Evolutionary conservation across 2,329 filamentous ascomycete species (phyloP), one percentile per base, ranked within the genome.

Genomic region (Akanthomyces muscarius): DNA sequence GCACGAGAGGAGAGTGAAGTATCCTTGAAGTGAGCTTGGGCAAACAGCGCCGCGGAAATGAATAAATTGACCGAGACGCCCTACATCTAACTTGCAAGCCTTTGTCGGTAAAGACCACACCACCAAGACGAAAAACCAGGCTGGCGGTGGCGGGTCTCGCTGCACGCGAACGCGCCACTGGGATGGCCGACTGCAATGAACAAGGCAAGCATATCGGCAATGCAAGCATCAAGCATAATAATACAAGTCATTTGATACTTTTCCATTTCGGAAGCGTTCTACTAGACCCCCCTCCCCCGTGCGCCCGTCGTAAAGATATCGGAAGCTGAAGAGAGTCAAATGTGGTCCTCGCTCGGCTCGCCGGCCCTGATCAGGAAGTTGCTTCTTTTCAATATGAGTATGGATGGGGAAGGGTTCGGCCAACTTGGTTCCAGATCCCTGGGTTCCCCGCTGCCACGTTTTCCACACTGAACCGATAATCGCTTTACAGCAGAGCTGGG

Each of bases 141-240:
- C 44, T 59, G 30, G 45, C 30, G 4, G 10, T 2, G 10, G 44
- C 56, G 56, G 56, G 56, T 59, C 56, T 59, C 56, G 56, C 56
- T 38, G 44, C 33, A 41, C 14, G n/a, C 5, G 51, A 11, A n/a
- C 7, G 14, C 23, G 16, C 50, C 18, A 18, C 44, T 48, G 28
- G 55, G 28, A 48, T 58, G 18, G 16, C 44, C 56, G 44, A 51
- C 45, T 36, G 33, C 1, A 11, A 36, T 6, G 8, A 36, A 36
- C 33, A 11, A 36, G 33, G 33, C 14, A 25, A 41, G 30, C 30
- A 41, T 28, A 21, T 41, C 45, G 30, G 21, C 56, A 48, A 51
- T 5, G 2, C n/a, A 16, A 36, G 5, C 44, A 30, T 25, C 30
- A 3, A 58, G 33, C 30, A 51, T 59, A 21, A 36, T 47, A 28